Percentiles rank a stretch among this genome's conserved stretches.
These are phyloP conservation scores for Heliamphora exappendiculata DNA, from an alignment of 148 eudicot genomes.

Conservation along the genomic window DNA sequence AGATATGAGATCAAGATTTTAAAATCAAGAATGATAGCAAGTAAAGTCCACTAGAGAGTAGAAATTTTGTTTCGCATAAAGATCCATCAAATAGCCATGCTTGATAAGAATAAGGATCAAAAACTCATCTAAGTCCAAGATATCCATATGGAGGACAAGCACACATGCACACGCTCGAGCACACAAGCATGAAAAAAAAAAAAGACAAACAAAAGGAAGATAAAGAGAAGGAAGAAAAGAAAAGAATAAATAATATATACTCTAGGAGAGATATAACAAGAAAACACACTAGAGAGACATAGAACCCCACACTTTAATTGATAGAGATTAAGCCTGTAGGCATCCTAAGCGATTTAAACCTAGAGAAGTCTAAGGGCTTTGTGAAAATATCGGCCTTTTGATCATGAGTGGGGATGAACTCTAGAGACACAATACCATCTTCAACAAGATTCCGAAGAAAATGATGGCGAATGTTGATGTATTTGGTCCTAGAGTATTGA, in stretches of 20 bases:
- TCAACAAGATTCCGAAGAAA: not conserved
- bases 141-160: no score
- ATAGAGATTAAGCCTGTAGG: not conserved
- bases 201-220: not conserved
- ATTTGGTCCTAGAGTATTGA: not conserved
- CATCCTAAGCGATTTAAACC: not conserved
- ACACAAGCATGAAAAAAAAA: no score
- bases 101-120: no score
- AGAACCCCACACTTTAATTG: not conserved
- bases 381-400: not conserved
- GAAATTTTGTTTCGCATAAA: no score
- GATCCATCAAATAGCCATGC: no score
- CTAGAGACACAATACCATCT: not conserved
- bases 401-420: not conserved
- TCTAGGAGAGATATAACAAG: not conserved
- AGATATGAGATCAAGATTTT: no score
- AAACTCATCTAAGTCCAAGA: no score
- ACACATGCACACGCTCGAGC: no score
- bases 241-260: not conserved
- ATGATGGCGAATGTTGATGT: not conserved
- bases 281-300: not conserved
- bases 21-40: no score
- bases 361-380: not conserved
- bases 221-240: not conserved
- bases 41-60: no score